A percentile compares a stretch with the other conserved stretches of the same genome.
Evolutionary conservation across 2,329 filamentous ascomycete species (phyloP).

Genomic region (Berkeleyomyces basicola): DNA sequence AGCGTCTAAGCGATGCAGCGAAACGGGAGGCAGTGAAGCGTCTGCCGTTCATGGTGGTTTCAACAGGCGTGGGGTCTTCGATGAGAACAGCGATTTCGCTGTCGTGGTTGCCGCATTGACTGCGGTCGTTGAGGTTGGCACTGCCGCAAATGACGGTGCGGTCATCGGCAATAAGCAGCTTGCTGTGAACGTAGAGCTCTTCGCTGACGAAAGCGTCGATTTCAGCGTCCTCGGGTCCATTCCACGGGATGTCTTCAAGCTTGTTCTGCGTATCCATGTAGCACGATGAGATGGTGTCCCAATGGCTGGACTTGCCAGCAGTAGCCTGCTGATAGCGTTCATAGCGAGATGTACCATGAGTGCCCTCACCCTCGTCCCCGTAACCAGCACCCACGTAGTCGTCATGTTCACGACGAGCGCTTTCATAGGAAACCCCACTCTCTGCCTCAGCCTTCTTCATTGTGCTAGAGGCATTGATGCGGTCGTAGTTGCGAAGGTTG

Average conservation of each 20-base stretch:
- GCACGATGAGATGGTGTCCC: conserved; percentile 62
- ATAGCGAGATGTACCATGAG: conserved; percentile 33
- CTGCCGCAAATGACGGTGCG: conserved; percentile 65
- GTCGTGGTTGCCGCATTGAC: conserved; percentile 70
- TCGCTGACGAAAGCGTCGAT: conserved; percentile 45
- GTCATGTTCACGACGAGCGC: conserved; percentile 48
- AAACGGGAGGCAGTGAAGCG: conserved; percentile 58
- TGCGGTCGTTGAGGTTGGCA: conserved; percentile 43
- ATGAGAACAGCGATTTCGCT: conserved; percentile 83
- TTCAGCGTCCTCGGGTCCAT: conserved; percentile 37
- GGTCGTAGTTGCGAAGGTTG: conserved; percentile 70
- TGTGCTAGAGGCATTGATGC: conserved; percentile 53
- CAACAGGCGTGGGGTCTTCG: conserved; percentile 55
- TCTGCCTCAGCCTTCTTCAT: conserved; percentile 44
- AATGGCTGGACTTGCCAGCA: conserved; percentile 19
- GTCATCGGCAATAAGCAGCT: conserved; percentile 69
- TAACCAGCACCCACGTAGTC: conserved; percentile 34
- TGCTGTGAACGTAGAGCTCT: conserved; percentile 47
- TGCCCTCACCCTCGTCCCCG: conserved; percentile 21
- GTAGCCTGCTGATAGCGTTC: conserved; percentile 57
- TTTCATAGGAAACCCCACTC: conserved; percentile 51
- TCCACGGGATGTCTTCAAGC: conserved; percentile 42
- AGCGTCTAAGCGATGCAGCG: conserved; percentile 63
- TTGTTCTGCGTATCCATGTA: conserved; percentile 69
- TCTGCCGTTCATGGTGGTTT: conserved; percentile 55